A percentile compares a stretch with the other conserved stretches of the same genome.
Evolutionary conservation across 78 protist species (phyloP).

Genomic region (Polysphondylium violaceum): DNA sequence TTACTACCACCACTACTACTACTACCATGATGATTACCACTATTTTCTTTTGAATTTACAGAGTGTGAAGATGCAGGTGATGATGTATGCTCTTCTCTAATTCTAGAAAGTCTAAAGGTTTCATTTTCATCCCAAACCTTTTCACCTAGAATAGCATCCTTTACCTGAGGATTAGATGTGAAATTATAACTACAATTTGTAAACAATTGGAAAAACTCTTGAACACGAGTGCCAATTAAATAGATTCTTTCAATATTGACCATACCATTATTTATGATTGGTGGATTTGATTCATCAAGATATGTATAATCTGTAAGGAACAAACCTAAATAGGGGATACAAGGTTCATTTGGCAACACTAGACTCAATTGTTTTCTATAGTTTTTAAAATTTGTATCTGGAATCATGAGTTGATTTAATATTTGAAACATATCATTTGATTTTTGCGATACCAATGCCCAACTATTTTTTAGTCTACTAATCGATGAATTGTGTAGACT

Average conservation of each 20-base stretch:
- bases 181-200: constrained; percentile 48
- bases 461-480: constrained; percentile 68
- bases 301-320: constrained; percentile 71
- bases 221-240: constrained; percentile 58
- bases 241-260: constrained; percentile 67
- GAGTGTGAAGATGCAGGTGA: constrained; percentile 12
- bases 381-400: constrained; percentile 62
- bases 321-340: constrained; percentile 73
- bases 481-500: constrained; percentile 73
- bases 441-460: constrained; percentile 70
- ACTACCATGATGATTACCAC: neutral
- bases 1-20: neutral
- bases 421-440: constrained; percentile 48
- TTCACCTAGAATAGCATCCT: constrained; percentile 58
- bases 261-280: constrained; percentile 3
- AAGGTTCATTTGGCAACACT: constrained; percentile 61
- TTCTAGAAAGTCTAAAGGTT: constrained; percentile 51
- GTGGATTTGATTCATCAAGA: constrained; percentile 66
- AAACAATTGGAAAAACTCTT: constrained; percentile 72
- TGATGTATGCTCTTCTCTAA: constrained; percentile 40
- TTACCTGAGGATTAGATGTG: constrained; percentile 8
- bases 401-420: constrained; percentile 40
- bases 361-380: constrained; percentile 41
- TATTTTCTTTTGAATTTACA: constrained; percentile 3
- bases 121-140: constrained; percentile 81